Conservation (phyloP, 352 stramenopile genomes). For the Blastocystis sp. region DNA sequence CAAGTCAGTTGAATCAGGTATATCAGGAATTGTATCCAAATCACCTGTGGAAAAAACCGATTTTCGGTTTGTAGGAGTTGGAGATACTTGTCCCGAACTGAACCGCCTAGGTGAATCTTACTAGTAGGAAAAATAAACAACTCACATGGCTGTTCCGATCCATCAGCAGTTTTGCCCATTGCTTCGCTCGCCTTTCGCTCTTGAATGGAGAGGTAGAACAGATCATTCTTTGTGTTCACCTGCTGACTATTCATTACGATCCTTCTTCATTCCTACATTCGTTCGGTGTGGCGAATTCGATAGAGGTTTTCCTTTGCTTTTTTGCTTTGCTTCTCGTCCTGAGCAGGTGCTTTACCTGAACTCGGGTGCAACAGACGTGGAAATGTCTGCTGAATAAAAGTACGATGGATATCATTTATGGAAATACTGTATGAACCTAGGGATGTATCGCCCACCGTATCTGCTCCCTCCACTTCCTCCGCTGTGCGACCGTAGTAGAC, state of each 20-base stretch:
- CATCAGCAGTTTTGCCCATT: not conserved
- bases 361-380: not conserved
- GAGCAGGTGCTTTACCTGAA: not conserved
- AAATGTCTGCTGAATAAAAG: not conserved
- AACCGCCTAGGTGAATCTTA: too few species aligned
- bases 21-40: not conserved
- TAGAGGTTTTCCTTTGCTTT: not conserved
- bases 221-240: not conserved
- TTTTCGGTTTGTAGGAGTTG: too few species aligned
- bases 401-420: not conserved
- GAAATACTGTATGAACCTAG: not conserved
- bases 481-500: slow-evolving; percentile 31
- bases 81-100: too few species aligned
- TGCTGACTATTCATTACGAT: not conserved
- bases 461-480: not conserved
- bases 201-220: not conserved
- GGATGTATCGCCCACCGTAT: not conserved
- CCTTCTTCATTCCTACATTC: not conserved
- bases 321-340: not conserved
- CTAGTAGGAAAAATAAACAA: too few species aligned
- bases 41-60: not conserved
- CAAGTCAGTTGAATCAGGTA: not conserved
- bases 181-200: not conserved
- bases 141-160: not conserved
- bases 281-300: not conserved